These are phyloP conservation scores for Populus davidiana DNA, from an alignment of 345 rosid genomes.

Conservation along the genomic window DNA sequence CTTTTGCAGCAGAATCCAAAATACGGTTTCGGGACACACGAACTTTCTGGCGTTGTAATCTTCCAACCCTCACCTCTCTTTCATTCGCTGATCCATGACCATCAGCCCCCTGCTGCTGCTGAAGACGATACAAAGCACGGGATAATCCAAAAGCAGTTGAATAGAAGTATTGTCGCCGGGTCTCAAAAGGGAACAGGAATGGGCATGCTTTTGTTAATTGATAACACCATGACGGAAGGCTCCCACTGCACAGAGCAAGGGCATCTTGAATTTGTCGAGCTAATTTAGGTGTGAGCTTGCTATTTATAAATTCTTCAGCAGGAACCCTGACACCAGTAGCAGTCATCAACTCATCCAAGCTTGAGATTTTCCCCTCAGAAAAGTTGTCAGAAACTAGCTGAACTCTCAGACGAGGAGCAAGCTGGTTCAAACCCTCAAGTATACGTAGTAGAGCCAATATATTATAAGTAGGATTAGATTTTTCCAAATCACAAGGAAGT, in stretches of 20 bases:
- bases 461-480: slow-evolving; percentile 83
- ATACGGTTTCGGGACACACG: slow-evolving; percentile 97
- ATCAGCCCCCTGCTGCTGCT: slow-evolving; percentile 99
- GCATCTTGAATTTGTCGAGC: slow-evolving; percentile 99
- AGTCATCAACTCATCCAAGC: slow-evolving; percentile 49
- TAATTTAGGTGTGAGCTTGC: slow-evolving; percentile 95
- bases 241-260: slow-evolving; percentile 97
- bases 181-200: slow-evolving; percentile 96
- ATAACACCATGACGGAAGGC: slow-evolving; percentile 96
- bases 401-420: slow-evolving; percentile 77
- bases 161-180: slow-evolving; percentile 88
- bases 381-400: slow-evolving; percentile 57
- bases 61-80: slow-evolving; percentile 91
- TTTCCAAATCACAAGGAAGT: slow-evolving; percentile 93
- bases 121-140: slow-evolving; percentile 92
- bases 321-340: slow-evolving; percentile 54
- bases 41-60: slow-evolving; percentile 97
- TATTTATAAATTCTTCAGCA: slow-evolving; percentile 73
- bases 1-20: slow-evolving; percentile 97
- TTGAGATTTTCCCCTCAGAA: slow-evolving; percentile 61
- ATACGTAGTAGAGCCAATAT: slow-evolving; percentile 83
- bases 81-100: slow-evolving; percentile 79
- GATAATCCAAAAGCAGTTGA: slow-evolving; percentile 99
- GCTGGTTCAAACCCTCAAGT: slow-evolving; percentile 89
- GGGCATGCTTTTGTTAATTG: slow-evolving; percentile 98